Evolutionary conservation across 768 basidiomycete genomes (phyloP), one percentile per base, ranked within the genome.

Genomic region (Sistotremastrum niveocremeum): DNA sequence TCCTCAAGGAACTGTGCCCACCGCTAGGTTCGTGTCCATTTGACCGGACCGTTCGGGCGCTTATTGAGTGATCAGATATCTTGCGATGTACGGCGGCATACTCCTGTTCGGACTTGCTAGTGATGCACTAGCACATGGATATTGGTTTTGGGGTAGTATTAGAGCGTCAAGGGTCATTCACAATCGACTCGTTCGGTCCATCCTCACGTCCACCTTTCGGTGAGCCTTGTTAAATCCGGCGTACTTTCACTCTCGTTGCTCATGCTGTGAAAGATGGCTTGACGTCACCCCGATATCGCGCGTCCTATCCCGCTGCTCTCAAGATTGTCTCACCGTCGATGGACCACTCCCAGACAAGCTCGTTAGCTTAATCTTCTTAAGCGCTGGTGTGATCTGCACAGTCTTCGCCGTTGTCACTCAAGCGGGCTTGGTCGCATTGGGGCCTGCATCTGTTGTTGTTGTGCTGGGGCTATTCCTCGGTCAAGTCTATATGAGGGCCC

Each of bases 401-500:
- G 62, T 76, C 31, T 54, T 54, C 2, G 71, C 68, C 3, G 63
- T 74, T 4, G 59, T 74, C 9, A 37, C 68, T 28, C 65, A 70
- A 39, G 65, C 68, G 0, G 73, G 73, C 0, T 52, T 65, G 3
- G 72, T 72, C 54, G 48, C 66, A 30, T 12, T 68, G 1, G 9
- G 45, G 20, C 69, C 69, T 1, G 66, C 67, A 4, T 36, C 61
- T 31, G 28, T 59, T 6, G 53, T 71, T 7, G 56, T 59, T 5
- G 42, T 63, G 6, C 11, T 71, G 5, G 75, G 73, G 2, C 62
- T 50, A 11, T 57, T 65, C 49, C 51, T 67, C 8, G 73, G 72
- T 33, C 65, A 68, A 35, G 56, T 76, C 9, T 77, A 77, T 55
- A 73, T 77, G 54, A 66, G 65, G 49, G 71, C 72, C 4, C 76